Base-by-base conservation (phyloP, 805 yeast species). In the Wickerhamomyces rabaulensis region DNA sequence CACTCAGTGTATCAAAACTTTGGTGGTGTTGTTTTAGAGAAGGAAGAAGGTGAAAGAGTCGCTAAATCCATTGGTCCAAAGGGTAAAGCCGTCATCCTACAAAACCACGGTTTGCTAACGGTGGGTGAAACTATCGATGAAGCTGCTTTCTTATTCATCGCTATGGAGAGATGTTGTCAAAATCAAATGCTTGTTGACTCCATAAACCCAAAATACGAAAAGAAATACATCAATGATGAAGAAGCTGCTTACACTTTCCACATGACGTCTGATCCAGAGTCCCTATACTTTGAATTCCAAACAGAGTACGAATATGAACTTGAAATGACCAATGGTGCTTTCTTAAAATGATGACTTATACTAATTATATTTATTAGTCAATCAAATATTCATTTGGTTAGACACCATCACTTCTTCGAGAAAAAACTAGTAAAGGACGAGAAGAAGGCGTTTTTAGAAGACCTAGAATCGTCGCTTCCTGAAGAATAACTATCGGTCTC, bases 21-120 rank as follows among this genome's bases (percentile, higher is more conserved):
- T 63, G 94, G 94, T 26, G 95, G 95, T 36, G 87, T 87, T 46
- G 95, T 89, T 0, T 55, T 84, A 23, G 86, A 82, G 54, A 70
- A 66, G 20, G 78, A 74, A 43, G 91, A 84, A 61, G 90, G 90
- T 25, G 57, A 62, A 40, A 74, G 71, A 40, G 74, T 84, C 46
- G 89, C 90, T 6, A 62, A 65, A 27, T 81, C 87, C 1, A 63
- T 82, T 26, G 88, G 87, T 8, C 23, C 22, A 19, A 55, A 66
- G 29, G 67, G 74, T 47, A 75, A 76, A 52, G 79, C 74, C 17
- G 73, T 79, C 41, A 80, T 84, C 52, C 67, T 84, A 53, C 84
- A 78, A 61, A 84, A 84, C 69, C 92, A 84, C 61, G 91, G 92
- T 25, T 70, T 84, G 29, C 62, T 84, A 54, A 84, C 90, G 2